phyloP scores from a whole-genome alignment of 495 filamentous ascomycete genomes.

The Aspergillus hancockii region DNA sequence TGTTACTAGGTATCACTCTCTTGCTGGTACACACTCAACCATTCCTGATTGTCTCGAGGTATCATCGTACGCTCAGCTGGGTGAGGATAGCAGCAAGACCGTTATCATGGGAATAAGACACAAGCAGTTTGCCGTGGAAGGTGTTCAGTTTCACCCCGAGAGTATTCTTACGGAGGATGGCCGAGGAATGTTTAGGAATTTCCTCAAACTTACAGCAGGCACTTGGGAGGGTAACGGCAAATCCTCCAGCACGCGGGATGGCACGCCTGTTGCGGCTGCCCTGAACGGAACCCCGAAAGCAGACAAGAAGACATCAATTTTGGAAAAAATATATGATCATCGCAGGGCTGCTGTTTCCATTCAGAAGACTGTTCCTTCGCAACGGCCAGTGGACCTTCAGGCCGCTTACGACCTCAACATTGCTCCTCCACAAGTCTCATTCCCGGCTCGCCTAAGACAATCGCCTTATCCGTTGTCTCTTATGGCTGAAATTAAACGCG shows the following conservation, averaged over 20 bases:
- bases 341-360: conserved; percentile 73
- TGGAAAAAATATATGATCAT: conserved; percentile 89
- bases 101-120: conserved; percentile 98
- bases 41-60: conserved; percentile 87
- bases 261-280: conserved; percentile 24
- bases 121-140: conserved; percentile 85
- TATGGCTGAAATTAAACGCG: conserved; percentile 96
- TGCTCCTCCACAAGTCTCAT: conserved; percentile 80
- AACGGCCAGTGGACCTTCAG: conserved; percentile 81
- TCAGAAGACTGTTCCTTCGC: conserved; percentile 85
- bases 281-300: conserved; percentile 22
- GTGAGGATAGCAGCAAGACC: conserved; percentile 57
- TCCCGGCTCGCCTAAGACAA: conserved; percentile 74
- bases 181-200: conserved; percentile 87
- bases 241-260: conserved; percentile 22
- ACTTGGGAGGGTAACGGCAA: conserved; percentile 83
- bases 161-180: conserved; percentile 92
- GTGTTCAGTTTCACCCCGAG: conserved; percentile 97
- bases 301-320: conserved; percentile 74
- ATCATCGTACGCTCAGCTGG: conserved; percentile 77
- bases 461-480: conserved; percentile 82
- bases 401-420: conserved; percentile 81
- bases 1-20: conserved; percentile 94
- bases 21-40: conserved; percentile 88
- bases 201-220: conserved; percentile 80